phyloP scores from a whole-genome alignment of 2,329 filamentous ascomycete genomes.

The Scedosporium aurantiacum region DNA sequence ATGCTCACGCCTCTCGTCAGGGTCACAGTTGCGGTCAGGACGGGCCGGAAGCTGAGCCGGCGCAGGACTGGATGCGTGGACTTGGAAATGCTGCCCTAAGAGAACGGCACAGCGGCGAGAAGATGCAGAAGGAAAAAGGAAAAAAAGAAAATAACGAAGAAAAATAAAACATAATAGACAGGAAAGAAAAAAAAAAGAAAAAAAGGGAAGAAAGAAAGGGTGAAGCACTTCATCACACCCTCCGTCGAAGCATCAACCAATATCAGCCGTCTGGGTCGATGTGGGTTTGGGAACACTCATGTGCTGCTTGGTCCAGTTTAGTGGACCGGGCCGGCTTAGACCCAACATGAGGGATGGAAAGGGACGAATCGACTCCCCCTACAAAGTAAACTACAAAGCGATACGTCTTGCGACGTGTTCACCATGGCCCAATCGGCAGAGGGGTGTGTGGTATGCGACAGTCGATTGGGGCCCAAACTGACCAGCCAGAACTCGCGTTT shows the following conservation, averaged over 20 bases:
- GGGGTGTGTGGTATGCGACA: not conserved
- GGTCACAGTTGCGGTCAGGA: conserved; percentile 4
- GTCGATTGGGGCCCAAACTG: not conserved
- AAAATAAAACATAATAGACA: not conserved
- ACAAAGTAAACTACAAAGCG: not conserved
- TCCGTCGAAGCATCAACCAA: not conserved
- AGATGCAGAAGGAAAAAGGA: not conserved
- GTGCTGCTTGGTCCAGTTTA: not conserved
- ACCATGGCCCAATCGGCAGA: not conserved
- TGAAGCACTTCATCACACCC: not conserved
- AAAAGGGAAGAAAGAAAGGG: not conserved
- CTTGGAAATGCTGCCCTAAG: not conserved
- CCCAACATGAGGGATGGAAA: too few species aligned
- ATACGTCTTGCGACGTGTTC: conserved; percentile 1
- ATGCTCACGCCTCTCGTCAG: not conserved
- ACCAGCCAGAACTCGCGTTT: conserved; percentile 1
- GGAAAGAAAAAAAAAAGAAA: not conserved
- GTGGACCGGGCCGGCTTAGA: not conserved
- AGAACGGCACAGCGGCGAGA: not conserved
- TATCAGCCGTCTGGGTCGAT: too few species aligned
- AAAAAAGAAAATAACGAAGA: not conserved
- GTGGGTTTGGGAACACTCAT: too few species aligned
- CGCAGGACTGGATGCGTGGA: not conserved
- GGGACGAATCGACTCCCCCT: not conserved
- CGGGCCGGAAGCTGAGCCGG: not conserved